Conservation (phyloP, 495 filamentous ascomycete species). For the Podospora fimiseda region DNA sequence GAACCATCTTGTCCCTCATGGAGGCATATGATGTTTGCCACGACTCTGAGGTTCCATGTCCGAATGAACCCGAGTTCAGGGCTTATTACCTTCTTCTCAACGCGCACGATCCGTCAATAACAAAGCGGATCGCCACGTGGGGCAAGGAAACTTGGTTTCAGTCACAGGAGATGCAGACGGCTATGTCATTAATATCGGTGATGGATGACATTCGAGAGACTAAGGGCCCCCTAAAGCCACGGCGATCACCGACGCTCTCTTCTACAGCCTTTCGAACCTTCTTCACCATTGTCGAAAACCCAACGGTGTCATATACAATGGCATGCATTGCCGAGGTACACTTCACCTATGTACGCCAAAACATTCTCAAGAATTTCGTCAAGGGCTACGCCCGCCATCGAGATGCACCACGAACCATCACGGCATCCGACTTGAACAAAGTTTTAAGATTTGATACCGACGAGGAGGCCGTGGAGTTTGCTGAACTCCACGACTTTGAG, state of each 20-base stretch:
- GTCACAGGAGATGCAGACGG: constrained; percentile 46
- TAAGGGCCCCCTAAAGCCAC: constrained; percentile 35
- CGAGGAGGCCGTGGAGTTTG: constrained; percentile 63
- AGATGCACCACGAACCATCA: constrained; percentile 71
- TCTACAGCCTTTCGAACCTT: constrained; percentile 64
- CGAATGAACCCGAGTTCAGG: constrained; percentile 84
- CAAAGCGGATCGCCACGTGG: constrained; percentile 71
- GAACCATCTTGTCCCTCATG: constrained; percentile 78
- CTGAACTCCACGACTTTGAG: constrained; percentile 58
- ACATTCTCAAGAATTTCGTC: constrained; percentile 64
- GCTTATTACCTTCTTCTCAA: constrained; percentile 86
- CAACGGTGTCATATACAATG: constrained; percentile 77
- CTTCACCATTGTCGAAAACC: constrained; percentile 66
- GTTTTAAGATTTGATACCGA: constrained; percentile 68
- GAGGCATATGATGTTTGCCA: constrained; percentile 79
- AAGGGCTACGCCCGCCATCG: constrained; percentile 53
- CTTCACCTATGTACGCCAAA: constrained; percentile 74
- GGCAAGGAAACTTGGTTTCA: constrained; percentile 66
- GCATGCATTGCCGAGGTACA: constrained; percentile 89
- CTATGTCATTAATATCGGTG: constrained; percentile 32
- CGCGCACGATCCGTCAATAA: constrained; percentile 66
- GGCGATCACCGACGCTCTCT: constrained; percentile 36
- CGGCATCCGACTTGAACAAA: constrained; percentile 55
- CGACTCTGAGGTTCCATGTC: constrained; percentile 37
- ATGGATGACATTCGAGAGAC: constrained; percentile 28